Base-by-base conservation (phyloP, 768 basidiomycete species). In the Cubamyces sp. region DNA sequence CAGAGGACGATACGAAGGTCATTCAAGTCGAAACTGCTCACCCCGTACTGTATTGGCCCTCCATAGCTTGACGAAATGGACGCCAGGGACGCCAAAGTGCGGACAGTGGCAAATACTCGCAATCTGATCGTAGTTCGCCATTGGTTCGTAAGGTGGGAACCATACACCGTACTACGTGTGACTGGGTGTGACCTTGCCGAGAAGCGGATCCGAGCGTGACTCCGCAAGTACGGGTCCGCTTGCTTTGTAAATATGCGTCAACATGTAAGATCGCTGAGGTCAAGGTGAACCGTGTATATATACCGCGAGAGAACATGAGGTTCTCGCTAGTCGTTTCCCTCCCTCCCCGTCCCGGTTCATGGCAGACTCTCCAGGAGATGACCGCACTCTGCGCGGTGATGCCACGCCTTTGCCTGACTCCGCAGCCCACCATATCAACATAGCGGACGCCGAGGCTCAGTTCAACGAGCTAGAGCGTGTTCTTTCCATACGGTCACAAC, bases 391-490 rank as follows among this genome's bases (percentile, higher is more conserved):
- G 46, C 58, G 66, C 28, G 64, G 63, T 12, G 67, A 71, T 37
- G 52, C 58, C 11, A 61, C 60, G 26, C 54, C 61, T 21, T 52
- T 69, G 19, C 54, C 62, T 3, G 63, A 58, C 37, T 43, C 43
- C 6, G 34, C 6, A 34, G 34, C 34, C 7, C 64, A 64, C 58
- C 79, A 81, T 57, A 78, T 87, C 45, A 77, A 87, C 71, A 69
- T 87, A n/a, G 66, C 71, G 4, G 65, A 74, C 42, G 86, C 86
- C 8, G 82, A 84, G 71, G 71, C 76, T 25, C 78, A 82, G 46
- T 87, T 86, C 71, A 78, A 84, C 64, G 77, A 80, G n/a, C 81
- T 87, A 41, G 78, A 80, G 0, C 79, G 84, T 12, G 64, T 60
- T 8, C 62, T 73, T 12, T 70, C 72, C 15, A 60, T 62, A 16